Conservation (phyloP, 2,329 filamentous ascomycete genomes). For the Sclerotiophoma versabilis region DNA sequence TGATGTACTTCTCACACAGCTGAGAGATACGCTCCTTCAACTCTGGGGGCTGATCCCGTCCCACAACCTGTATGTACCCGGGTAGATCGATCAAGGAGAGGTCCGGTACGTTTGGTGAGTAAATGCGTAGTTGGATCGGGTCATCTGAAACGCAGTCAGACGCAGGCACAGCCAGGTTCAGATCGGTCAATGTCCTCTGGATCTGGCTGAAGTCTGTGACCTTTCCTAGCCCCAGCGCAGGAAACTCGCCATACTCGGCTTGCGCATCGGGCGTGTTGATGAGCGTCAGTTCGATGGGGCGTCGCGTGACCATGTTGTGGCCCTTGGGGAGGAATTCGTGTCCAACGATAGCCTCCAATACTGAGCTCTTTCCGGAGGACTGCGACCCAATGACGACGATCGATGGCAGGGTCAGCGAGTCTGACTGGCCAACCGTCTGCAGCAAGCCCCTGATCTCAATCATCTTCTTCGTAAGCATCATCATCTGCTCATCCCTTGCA, state of each 20-base stretch:
- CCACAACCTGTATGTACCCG: slow-evolving; percentile 95
- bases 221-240: slow-evolving; percentile 85
- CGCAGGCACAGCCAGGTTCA: slow-evolving; percentile 91
- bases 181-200: slow-evolving; percentile 90
- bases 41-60: slow-evolving; percentile 86
- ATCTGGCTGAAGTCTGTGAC: slow-evolving; percentile 92
- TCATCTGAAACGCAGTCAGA: slow-evolving; percentile 94
- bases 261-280: slow-evolving; percentile 90
- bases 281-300: slow-evolving; percentile 94
- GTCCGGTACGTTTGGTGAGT: slow-evolving; percentile 94
- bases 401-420: slow-evolving; percentile 84
- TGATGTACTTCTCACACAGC: slow-evolving; percentile 98
- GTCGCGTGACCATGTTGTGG: slow-evolving; percentile 96
- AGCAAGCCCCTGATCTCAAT: slow-evolving; percentile 96
- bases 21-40: slow-evolving; percentile 96
- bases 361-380: slow-evolving; percentile 97
- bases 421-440: slow-evolving; percentile 90
- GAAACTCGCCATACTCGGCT: slow-evolving; percentile 95
- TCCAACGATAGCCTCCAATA: slow-evolving; percentile 94
- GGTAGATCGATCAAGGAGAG: slow-evolving; percentile 95
- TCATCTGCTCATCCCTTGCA: slow-evolving; percentile 96
- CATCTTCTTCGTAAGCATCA: slow-evolving; percentile 99
- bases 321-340: slow-evolving; percentile 98
- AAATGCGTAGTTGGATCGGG: slow-evolving; percentile 93
- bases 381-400: slow-evolving; percentile 99